Conservation (phyloP, 2,329 filamentous ascomycete species). For the Aspergillus sergii region DNA sequence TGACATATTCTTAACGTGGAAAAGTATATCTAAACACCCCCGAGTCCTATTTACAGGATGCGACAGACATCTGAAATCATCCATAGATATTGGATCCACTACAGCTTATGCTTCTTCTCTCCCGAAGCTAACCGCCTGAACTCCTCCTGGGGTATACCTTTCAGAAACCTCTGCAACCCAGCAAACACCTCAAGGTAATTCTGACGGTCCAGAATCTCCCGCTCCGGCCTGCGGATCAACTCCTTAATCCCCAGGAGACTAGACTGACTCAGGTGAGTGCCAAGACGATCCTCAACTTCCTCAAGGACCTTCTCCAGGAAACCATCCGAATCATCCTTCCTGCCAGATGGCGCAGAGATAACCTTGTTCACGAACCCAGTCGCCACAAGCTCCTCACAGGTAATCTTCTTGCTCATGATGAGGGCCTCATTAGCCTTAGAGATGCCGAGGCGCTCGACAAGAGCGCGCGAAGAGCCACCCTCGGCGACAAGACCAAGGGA, state of each 20-base stretch:
- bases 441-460: slow-evolving; percentile 79
- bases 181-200: slow-evolving; percentile 84
- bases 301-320: slow-evolving; percentile 73
- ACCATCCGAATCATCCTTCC: slow-evolving; percentile 63
- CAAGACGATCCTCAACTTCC: slow-evolving; percentile 81
- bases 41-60: neutral
- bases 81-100: slow-evolving; percentile 17
- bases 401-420: slow-evolving; percentile 82
- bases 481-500: slow-evolving; percentile 89
- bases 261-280: slow-evolving; percentile 75
- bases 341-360: slow-evolving; percentile 60
- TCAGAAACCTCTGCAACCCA: slow-evolving; percentile 78
- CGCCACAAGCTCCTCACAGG: slow-evolving; percentile 70
- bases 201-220: slow-evolving; percentile 72
- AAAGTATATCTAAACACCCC: neutral
- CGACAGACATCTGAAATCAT: neutral
- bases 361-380: slow-evolving; percentile 86
- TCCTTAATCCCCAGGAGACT: slow-evolving; percentile 84
- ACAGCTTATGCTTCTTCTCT: slow-evolving; percentile 94
- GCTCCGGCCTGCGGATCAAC: slow-evolving; percentile 73
- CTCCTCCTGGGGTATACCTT: slow-evolving; percentile 82
- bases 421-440: slow-evolving; percentile 88
- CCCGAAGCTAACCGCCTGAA: slow-evolving; percentile 82
- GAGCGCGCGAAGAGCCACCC: slow-evolving; percentile 75
- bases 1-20: neutral